Evolutionary conservation across 169 alveolate genomes (phyloP), one percentile per base, ranked within the genome.

Genomic region (Plasmodium knowlesi): DNA sequence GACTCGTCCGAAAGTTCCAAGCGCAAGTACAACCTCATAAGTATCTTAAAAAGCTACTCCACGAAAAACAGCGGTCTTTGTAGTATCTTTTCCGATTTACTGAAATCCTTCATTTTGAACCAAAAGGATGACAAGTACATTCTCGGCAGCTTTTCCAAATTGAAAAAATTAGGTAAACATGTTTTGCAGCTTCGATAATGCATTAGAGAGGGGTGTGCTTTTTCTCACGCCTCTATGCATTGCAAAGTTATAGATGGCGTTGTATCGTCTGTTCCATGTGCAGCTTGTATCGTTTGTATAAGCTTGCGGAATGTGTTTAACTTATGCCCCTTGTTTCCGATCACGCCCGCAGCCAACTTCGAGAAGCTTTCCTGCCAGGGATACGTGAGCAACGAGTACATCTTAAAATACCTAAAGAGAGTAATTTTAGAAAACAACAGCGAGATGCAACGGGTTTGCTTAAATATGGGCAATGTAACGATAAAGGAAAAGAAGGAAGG

Each of bases 51-150:
- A 86, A 61, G 67, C 22, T 86, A 70, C 43, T 53, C 74, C 32
- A 39, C 85, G 39, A 86, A 86, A 54, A 84, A 72, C 5, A 74
- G 30, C 81, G 22, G 9, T 3, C 37, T n/a, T 28, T 50, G 85
- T 76, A 16, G 25, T 9, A 25, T 73, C 25, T 86, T 86, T 43
- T 4, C 43, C 46, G 93, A 86, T 78, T 86, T 86, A 61, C 16
- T 86, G 46, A 86, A 76, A 70, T 74, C 82, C 10, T 76, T 86
- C 50, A 86, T 86, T 74, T 22, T 74, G 71, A 74, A 34, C 70
- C 93, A 74, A 57, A 86, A 86, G 57, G 85, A 86, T 76, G 93
- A 86, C 43, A 43, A 22, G 25, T 86, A 86, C 67, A 86, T 86
- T 34, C 70, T 86, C 12, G 19, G 70, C 28, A 50, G 32, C 41